These are phyloP conservation scores for Alternaria hordeiaustralica DNA, from an alignment of 2,329 filamentous ascomycete genomes.

Conservation along the genomic window DNA sequence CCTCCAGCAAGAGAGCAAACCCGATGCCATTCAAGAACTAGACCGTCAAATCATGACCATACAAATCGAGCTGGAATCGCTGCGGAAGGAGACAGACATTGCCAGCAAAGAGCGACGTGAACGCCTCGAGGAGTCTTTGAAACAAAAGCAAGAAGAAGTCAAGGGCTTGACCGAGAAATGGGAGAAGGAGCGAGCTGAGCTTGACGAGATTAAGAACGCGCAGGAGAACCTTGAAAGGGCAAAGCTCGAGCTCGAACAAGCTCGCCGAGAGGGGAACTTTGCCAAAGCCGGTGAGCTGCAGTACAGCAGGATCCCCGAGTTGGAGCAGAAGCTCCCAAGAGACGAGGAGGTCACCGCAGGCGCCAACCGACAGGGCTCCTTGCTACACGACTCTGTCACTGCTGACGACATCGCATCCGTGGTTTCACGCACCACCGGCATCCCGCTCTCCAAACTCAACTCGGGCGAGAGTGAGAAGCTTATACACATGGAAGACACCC, in stretches of 20 bases:
- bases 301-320: conserved; percentile 82
- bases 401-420: conserved; percentile 93
- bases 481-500: conserved; percentile 91
- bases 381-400: conserved; percentile 94
- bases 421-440: conserved; percentile 89
- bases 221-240: conserved; percentile 90
- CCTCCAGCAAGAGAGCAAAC: conserved; percentile 94
- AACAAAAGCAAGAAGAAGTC: conserved; percentile 77
- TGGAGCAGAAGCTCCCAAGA: conserved; percentile 80
- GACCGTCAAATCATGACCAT: conserved; percentile 97
- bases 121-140: conserved; percentile 79
- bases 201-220: conserved; percentile 83
- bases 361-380: conserved; percentile 55
- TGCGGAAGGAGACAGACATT: conserved; percentile 92
- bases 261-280: conserved; percentile 87
- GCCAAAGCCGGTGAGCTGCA: conserved; percentile 87
- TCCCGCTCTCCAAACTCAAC: conserved; percentile 90
- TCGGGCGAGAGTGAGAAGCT: conserved; percentile 93
- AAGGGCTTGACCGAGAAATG: conserved; percentile 79
- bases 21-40: conserved; percentile 88
- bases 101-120: conserved; percentile 86
- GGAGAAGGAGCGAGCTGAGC: conserved; percentile 87
- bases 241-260: conserved; percentile 82
- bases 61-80: conserved; percentile 92
- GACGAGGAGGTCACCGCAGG: conserved; percentile 61